Evolutionary conservation across 768 basidiomycete genomes (phyloP), one percentile per base, ranked within the genome.

Genomic region (Austroboletus eburneus): DNA sequence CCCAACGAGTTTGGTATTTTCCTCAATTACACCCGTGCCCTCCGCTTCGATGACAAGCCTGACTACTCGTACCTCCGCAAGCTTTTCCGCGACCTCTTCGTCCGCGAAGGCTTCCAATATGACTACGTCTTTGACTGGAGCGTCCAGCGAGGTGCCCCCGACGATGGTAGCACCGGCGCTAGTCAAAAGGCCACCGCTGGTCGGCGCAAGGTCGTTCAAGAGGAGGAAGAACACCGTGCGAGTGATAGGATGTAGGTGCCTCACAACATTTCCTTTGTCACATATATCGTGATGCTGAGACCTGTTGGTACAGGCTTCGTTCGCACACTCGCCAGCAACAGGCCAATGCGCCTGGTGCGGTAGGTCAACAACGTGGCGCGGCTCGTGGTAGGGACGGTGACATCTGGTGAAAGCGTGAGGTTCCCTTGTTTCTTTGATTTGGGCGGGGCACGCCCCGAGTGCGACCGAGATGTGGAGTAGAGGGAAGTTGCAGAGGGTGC

Each of bases 101-200:
- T 94, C 45, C 87, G 93, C 39, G 94, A 96, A 66, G 92, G 94
- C 45, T 97, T 90, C 76, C 93, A 97, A 73, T 99, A 99, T 67
- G 96, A 99, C 69, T 99, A 98, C 59, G 91, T 98, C 62, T 99
- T 99, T 61, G 96, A 99, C 69, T 99, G 96, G 94, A 88, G 85
- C 58, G 89, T 94, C 46, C 90, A 91, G 68, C 79, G 87, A 40
- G 76, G 75, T 48, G 73, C 80, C 12, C 78, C 81, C 52, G 84
- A 87, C 9, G 87, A 90, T 49, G 77, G 75, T 35, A 71, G 71
- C 34, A 76, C 76, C 39, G 74, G 77, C 48, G 72, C 77, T 36
- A 78, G 85, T 68, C 79, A 68, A 70, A 90, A 83, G 67, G 71
- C 77, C 25, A 68, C 74, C 37, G 71, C 77, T 39, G 79, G 80